Percentiles rank a stretch among this genome's conserved stretches.
These are phyloP conservation scores for Flaveria ramosissima DNA, from an alignment of 129 eudicot genomes.

Conservation along the genomic window DNA sequence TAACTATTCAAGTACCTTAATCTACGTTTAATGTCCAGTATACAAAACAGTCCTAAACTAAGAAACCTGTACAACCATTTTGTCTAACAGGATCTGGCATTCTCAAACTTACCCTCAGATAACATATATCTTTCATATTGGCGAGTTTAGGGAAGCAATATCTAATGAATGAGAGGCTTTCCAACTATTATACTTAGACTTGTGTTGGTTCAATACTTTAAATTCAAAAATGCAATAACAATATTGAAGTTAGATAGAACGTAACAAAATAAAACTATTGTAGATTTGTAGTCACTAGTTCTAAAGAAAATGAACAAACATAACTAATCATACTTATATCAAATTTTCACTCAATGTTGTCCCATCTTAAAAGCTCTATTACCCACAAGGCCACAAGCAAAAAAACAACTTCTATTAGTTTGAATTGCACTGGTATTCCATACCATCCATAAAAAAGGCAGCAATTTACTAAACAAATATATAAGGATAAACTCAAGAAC, in stretches of 20 bases:
- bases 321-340: constrained; percentile 2
- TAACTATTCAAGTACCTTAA: not conserved
- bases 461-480: constrained; percentile 1
- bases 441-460: constrained; percentile 13
- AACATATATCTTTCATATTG: constrained; percentile 5
- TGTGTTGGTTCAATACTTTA: not conserved
- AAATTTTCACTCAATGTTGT: not conserved
- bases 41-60: constrained; percentile 6
- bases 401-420: not conserved
- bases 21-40: not conserved
- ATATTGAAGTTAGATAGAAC: not conserved
- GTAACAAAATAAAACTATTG: not conserved
- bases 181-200: constrained; percentile 3
- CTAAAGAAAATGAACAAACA: not conserved
- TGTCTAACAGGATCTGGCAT: not conserved
- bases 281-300: not conserved
- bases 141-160: not conserved
- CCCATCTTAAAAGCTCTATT: not conserved
- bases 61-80: not conserved
- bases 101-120: not conserved
- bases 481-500: not conserved
- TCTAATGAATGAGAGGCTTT: not conserved
- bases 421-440: not conserved
- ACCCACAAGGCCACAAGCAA: not conserved
- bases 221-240: not conserved